Evolutionary conservation across 306 rosid species (phyloP).

Genomic region (Cucumis cinereus): DNA sequence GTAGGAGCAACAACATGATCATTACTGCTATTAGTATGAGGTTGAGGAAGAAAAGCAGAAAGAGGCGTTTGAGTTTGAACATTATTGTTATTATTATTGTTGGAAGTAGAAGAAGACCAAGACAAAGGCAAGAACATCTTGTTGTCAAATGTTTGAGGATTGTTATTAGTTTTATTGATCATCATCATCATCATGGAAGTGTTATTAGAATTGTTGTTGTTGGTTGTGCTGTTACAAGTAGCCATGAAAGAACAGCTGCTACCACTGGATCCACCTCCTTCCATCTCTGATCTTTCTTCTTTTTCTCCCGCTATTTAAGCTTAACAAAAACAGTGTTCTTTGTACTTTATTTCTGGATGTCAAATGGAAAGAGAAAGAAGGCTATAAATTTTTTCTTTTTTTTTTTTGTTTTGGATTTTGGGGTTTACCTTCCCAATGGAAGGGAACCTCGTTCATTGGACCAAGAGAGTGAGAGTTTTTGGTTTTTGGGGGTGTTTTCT

Average conservation of each 20-base stretch:
- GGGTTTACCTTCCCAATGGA: constrained; percentile 52
- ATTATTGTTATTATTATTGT: no score
- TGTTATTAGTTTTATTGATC: background rate
- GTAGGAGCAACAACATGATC: background rate
- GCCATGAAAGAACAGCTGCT: constrained; percentile 15
- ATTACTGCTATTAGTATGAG: constrained; percentile 2
- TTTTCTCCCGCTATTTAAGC: constrained; percentile 36
- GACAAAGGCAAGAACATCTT: constrained; percentile 31
- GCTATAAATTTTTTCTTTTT: background rate
- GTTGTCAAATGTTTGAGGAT: background rate
- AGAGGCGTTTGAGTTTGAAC: constrained; percentile 9
- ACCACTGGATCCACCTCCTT: background rate
- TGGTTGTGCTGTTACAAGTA: background rate
- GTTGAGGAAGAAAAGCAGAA: constrained; percentile 13
- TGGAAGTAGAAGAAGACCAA: constrained; percentile 1
- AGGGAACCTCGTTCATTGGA: background rate
- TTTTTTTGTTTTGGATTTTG: background rate
- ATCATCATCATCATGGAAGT: constrained; percentile 1
- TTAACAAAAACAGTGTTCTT: constrained; percentile 7
- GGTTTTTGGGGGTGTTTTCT: background rate
- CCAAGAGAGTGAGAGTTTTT: background rate
- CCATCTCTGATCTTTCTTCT: background rate
- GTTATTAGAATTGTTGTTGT: constrained; percentile 18
- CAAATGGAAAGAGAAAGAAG: background rate
- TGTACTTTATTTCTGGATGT: background rate